A percentile compares a stretch with the other conserved stretches of the same genome.
Evolutionary conservation across 306 rosid species (phyloP).

Genomic region (Rubus idaeus): DNA sequence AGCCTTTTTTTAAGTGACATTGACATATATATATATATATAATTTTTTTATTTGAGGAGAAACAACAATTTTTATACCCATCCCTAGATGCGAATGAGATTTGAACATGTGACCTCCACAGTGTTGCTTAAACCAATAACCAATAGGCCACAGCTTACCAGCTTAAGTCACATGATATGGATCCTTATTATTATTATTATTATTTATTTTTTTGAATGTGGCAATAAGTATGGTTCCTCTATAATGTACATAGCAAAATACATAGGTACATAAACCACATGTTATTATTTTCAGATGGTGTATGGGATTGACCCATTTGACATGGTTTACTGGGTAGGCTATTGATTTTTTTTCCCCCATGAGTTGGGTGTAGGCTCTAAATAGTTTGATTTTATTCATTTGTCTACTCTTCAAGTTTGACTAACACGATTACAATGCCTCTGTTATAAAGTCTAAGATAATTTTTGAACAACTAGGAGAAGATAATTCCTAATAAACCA

Average conservation of each 20-base stretch:
- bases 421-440: background rate
- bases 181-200: background rate
- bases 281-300: background rate
- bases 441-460: background rate
- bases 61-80: too few relatives aligned
- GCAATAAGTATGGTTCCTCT: background rate
- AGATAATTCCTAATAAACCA: background rate
- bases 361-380: background rate
- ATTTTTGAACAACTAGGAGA: background rate
- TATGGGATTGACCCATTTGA: conserved; percentile 9
- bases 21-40: too few relatives aligned
- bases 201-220: background rate
- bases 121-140: too few relatives aligned
- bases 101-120: too few relatives aligned
- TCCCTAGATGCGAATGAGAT: too few relatives aligned
- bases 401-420: background rate
- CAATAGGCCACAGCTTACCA: too few relatives aligned
- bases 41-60: too few relatives aligned
- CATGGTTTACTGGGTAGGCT: background rate
- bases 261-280: background rate
- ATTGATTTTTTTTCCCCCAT: too few relatives aligned
- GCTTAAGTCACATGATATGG: background rate
- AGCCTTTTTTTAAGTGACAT: background rate
- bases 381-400: background rate
- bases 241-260: background rate